phyloP scores from a whole-genome alignment of 257 asterid species.

The Ehretia macrophylla region DNA sequence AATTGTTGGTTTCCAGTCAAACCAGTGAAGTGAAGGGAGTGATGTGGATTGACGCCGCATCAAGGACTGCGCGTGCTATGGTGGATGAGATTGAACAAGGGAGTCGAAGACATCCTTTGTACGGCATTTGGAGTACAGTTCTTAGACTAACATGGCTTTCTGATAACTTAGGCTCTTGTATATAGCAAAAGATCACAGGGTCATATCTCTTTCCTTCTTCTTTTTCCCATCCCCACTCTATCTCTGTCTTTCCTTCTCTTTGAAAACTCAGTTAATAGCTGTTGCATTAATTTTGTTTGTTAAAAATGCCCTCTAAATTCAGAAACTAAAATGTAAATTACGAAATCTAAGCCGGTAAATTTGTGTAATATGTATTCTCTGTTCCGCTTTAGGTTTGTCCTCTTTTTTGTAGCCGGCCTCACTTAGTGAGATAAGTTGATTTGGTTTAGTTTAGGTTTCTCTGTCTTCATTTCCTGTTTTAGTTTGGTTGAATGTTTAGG shows the following conservation, averaged over 20 bases:
- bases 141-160: conserved; percentile 17
- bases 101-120: conserved; percentile 4
- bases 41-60: neutral
- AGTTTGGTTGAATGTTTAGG: too few species aligned
- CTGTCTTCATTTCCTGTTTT: too few species aligned
- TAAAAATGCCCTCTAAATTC: neutral
- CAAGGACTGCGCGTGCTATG: neutral
- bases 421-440: too few species aligned
- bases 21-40: neutral
- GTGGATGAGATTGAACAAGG: conserved; percentile 1
- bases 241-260: neutral
- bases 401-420: too few species aligned
- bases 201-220: neutral
- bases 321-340: too few species aligned
- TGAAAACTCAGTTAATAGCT: neutral
- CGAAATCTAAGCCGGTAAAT: neutral
- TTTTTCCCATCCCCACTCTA: too few species aligned
- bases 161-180: conserved; percentile 8
- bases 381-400: neutral
- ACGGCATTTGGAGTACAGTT: conserved; percentile 13
- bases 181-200: conserved; percentile 9
- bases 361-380: neutral
- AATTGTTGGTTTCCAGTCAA: too few species aligned
- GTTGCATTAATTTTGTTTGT: neutral
- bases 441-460: too few species aligned